These are phyloP conservation scores for Xylariaceae sp. DNA, from an alignment of 2,329 filamentous ascomycete genomes.

Conservation along the genomic window DNA sequence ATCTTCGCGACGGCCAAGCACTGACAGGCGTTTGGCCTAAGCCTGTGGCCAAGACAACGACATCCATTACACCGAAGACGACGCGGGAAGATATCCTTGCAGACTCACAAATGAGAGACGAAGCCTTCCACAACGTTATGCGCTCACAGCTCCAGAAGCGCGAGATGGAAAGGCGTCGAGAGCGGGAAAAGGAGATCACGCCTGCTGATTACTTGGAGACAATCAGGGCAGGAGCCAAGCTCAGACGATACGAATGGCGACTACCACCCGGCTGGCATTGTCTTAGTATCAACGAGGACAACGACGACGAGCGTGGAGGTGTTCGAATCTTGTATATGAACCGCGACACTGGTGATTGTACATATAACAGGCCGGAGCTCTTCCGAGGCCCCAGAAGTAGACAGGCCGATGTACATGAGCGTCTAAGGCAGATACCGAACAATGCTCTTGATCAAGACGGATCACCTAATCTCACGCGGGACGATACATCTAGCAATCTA, in stretches of 20 bases:
- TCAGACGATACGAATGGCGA: constrained; percentile 3
- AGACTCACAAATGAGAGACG: neutral
- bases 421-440: too few relatives aligned
- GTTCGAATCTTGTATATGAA: neutral
- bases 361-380: neutral
- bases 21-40: constrained; percentile 3
- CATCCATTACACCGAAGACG: neutral
- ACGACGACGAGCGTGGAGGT: neutral
- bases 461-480: too few relatives aligned
- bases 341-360: neutral
- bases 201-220: neutral
- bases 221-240: neutral
- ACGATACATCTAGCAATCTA: too few relatives aligned
- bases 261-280: constrained; percentile 3
- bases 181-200: neutral
- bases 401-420: too few relatives aligned
- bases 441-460: too few relatives aligned
- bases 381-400: neutral
- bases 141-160: neutral
- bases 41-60: neutral
- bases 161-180: neutral
- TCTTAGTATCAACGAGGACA: neutral
- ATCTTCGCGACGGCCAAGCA: neutral
- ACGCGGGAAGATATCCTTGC: neutral
- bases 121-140: constrained; percentile 1